Conservation (phyloP, 2,329 filamentous ascomycete species). For the Tolypocladium paradoxum region DNA sequence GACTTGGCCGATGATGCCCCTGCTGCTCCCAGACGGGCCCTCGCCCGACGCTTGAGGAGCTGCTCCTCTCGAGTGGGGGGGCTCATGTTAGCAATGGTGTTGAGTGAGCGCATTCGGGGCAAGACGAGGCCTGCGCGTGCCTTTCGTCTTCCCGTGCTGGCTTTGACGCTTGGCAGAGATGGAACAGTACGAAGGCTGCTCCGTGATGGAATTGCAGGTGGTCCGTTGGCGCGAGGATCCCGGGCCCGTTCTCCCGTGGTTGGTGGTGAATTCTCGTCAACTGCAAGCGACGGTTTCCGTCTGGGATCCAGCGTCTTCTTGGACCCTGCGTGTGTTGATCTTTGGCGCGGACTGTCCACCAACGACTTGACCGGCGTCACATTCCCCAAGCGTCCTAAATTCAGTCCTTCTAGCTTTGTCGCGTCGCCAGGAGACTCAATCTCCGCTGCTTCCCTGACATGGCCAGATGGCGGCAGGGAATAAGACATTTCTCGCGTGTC, state of each 20-base stretch:
- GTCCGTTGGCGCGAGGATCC: background rate
- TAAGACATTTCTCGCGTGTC: slow-evolving; percentile 2
- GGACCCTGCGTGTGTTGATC: background rate
- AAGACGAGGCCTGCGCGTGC: slow-evolving; percentile 1
- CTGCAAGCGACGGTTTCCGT: background rate
- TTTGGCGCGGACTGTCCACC: background rate
- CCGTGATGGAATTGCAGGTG: slow-evolving; percentile 4
- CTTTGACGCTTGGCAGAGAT: slow-evolving; percentile 11
- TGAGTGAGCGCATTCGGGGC: slow-evolving; percentile 15
- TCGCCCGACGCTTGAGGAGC: slow-evolving; percentile 10
- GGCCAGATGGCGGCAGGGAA: slow-evolving; percentile 17
- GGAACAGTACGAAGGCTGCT: slow-evolving; percentile 13
- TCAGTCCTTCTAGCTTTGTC: background rate
- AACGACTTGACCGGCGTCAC: slow-evolving; percentile 1
- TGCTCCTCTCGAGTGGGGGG: slow-evolving; percentile 8
- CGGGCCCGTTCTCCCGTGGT: background rate
- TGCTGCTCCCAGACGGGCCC: slow-evolving; percentile 8
- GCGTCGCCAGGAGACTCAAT: slow-evolving; percentile 25
- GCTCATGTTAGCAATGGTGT: slow-evolving; percentile 9
- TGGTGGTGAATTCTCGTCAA: slow-evolving; percentile 7
- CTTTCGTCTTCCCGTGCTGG: background rate
- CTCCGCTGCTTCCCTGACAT: slow-evolving; percentile 39
- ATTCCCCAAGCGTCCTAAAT: background rate
- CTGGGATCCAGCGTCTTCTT: background rate
- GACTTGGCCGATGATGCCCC: slow-evolving; percentile 15